A percentile compares a stretch with the other conserved stretches of the same genome.
Evolutionary conservation across 139 green algal species (phyloP).

Genomic region (Auxenochlorella pyrenoidosa): DNA sequence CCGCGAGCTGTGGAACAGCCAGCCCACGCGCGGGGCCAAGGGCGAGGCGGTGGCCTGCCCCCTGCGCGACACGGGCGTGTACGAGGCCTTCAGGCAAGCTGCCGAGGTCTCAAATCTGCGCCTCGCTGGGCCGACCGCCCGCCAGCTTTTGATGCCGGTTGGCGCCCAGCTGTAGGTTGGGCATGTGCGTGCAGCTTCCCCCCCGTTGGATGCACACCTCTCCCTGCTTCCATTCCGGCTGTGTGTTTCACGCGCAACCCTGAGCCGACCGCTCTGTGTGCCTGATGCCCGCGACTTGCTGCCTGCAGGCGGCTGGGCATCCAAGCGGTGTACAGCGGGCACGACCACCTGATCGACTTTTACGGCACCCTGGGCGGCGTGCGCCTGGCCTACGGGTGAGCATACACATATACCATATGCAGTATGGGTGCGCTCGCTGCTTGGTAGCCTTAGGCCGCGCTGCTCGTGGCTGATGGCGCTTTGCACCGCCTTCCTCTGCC

Average conservation of each 20-base stretch:
- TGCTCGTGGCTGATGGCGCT: no score
- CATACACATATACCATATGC: neutral
- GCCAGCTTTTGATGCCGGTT: no score
- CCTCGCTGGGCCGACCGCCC: neutral
- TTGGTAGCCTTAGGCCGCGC: no score
- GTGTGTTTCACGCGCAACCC: no score
- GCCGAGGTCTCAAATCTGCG: no score
- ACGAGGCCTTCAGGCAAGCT: conserved; percentile 15
- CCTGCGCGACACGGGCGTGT: conserved; percentile 19
- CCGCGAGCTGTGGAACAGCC: conserved; percentile 29
- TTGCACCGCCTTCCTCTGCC: no score
- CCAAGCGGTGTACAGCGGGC: conserved; percentile 30
- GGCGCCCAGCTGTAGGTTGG: no score
- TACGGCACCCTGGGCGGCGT: conserved; percentile 16
- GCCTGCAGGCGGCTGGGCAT: conserved; percentile 24
- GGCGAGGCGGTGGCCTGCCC: conserved; percentile 33
- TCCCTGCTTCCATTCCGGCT: no score
- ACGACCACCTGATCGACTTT: conserved; percentile 48
- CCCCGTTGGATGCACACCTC: no score
- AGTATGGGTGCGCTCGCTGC: no score
- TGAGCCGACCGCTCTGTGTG: no score
- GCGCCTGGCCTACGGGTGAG: conserved; percentile 41
- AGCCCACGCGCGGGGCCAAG: conserved; percentile 20
- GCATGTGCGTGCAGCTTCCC: no score
- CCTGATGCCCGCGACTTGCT: neutral